Evolutionary conservation across 257 asterid genomes (phyloP).

Genomic region (Plantago ovata): DNA sequence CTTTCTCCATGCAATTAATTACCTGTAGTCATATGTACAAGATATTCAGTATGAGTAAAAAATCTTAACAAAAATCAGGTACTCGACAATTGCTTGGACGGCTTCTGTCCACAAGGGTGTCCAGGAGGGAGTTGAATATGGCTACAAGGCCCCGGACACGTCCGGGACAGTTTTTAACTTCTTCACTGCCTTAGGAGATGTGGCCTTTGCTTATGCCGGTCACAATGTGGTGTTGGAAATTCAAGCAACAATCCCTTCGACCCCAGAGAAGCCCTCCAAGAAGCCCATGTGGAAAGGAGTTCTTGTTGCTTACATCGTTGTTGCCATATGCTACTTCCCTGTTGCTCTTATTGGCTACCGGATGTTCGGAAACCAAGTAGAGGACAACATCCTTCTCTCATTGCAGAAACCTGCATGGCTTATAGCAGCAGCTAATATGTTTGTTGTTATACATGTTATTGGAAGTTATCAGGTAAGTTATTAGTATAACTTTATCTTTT

Average conservation of each 20-base stretch:
- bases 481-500: neutral
- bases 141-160: conserved; percentile 16
- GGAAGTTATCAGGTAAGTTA: conserved; percentile 31
- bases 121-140: conserved; percentile 31
- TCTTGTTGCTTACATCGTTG: conserved; percentile 31
- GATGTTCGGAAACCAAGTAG: conserved; percentile 31
- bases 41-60: neutral
- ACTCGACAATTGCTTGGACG: conserved; percentile 48
- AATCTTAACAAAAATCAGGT: conserved; percentile 24
- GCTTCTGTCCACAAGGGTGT: conserved; percentile 42
- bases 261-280: conserved; percentile 39
- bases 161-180: conserved; percentile 33
- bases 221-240: conserved; percentile 39
- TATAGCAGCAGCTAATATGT: conserved; percentile 35
- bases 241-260: conserved; percentile 37
- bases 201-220: conserved; percentile 38
- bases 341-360: conserved; percentile 33
- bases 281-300: conserved; percentile 42
- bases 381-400: conserved; percentile 33
- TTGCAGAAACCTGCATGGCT: conserved; percentile 39
- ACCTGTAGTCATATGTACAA: no score
- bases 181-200: conserved; percentile 32
- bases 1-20: neutral
- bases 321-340: conserved; percentile 38
- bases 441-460: conserved; percentile 27